Conservation (phyloP, 176 grass and related monocot genomes). For the Tillandsia leiboldiana region DNA sequence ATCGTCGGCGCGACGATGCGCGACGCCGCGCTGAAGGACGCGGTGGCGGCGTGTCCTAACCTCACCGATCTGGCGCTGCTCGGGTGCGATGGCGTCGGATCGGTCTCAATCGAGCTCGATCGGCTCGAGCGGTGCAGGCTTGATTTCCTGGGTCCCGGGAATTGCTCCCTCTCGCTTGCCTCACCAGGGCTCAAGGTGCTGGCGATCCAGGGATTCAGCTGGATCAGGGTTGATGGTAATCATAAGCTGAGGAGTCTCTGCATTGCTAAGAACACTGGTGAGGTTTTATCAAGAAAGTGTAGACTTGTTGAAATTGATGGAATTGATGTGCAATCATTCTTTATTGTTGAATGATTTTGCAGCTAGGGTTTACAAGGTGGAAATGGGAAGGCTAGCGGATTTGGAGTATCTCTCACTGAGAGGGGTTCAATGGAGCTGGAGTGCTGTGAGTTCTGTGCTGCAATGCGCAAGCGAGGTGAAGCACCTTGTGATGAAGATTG, state of each 20-base stretch:
- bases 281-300: too few species aligned
- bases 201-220: constrained; percentile 78
- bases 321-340: background rate
- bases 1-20: constrained; percentile 63
- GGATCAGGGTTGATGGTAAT: constrained; percentile 48
- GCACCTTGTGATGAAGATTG: constrained; percentile 87
- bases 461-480: constrained; percentile 56
- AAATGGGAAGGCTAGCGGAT: constrained; percentile 56
- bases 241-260: constrained; percentile 49
- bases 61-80: constrained; percentile 73
- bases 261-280: constrained; percentile 78
- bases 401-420: constrained; percentile 60
- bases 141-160: constrained; percentile 57
- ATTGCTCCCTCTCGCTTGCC: constrained; percentile 39
- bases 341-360: constrained; percentile 3
- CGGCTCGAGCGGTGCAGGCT: constrained; percentile 65
- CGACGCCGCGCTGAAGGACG: constrained; percentile 47
- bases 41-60: constrained; percentile 57
- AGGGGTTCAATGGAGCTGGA: constrained; percentile 90
- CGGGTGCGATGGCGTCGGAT: constrained; percentile 55
- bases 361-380: constrained; percentile 75
- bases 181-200: constrained; percentile 51
- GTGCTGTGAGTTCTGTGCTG: constrained; percentile 52
- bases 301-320: background rate
- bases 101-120: constrained; percentile 40